These are phyloP conservation scores for Macaranga tanarius DNA, from an alignment of 441 rosid species.

Conservation along the genomic window DNA sequence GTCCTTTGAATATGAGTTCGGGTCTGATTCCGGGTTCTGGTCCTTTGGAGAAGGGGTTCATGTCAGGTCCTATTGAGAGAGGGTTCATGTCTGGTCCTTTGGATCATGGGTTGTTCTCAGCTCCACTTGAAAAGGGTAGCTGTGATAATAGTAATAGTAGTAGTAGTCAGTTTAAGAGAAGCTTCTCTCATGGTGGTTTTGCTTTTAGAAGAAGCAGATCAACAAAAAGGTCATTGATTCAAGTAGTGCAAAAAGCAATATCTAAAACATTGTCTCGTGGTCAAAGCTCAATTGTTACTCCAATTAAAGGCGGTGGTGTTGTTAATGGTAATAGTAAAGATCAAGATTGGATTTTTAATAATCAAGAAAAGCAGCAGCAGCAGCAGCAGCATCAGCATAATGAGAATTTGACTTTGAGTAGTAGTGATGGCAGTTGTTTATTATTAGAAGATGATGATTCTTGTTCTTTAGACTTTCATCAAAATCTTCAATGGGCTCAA, in stretches of 20 bases:
- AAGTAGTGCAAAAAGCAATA: slow-evolving; percentile 36
- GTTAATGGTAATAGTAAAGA: slow-evolving; percentile 39
- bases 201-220: slow-evolving; percentile 42
- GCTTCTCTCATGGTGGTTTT: slow-evolving; percentile 39
- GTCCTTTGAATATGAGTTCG: slow-evolving; percentile 9
- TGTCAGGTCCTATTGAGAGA: slow-evolving; percentile 85
- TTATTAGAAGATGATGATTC: slow-evolving; percentile 41
- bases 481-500: slow-evolving; percentile 54
- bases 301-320: slow-evolving; percentile 46
- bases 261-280: slow-evolving; percentile 49
- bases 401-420: slow-evolving; percentile 38
- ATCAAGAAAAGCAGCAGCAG: slow-evolving; percentile 42
- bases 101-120: slow-evolving; percentile 47
- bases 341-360: slow-evolving; percentile 64
- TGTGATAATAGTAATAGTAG: neutral
- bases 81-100: slow-evolving; percentile 74
- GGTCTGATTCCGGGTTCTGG: slow-evolving; percentile 40
- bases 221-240: slow-evolving; percentile 32
- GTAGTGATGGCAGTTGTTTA: slow-evolving; percentile 37
- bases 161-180: slow-evolving; percentile 23
- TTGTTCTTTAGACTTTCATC: slow-evolving; percentile 13
- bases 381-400: slow-evolving; percentile 23
- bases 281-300: slow-evolving; percentile 74
- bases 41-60: slow-evolving; percentile 67
- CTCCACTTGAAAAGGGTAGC: slow-evolving; percentile 45